phyloP scores from a whole-genome alignment of 2,329 filamentous ascomycete genomes.

The Phaeoacremonium minimum region DNA sequence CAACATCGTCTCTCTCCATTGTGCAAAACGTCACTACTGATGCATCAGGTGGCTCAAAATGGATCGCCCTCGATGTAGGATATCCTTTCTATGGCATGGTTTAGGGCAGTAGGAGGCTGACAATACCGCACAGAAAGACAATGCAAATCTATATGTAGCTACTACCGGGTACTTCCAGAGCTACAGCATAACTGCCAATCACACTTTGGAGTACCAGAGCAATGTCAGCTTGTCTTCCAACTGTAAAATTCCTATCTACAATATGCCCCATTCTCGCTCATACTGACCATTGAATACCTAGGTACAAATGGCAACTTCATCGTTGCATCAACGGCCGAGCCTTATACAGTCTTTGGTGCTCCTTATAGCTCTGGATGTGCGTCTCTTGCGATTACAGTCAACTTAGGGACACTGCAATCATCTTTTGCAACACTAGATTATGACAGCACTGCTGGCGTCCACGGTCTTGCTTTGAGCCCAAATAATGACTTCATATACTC shows the following conservation, averaged over 20 bases:
- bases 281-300: no score
- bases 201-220: constrained; percentile 10
- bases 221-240: constrained; percentile 9
- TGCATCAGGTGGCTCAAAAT: constrained; percentile 9
- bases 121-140: constrained; percentile 1
- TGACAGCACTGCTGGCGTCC: constrained; percentile 15
- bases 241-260: no score
- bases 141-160: constrained; percentile 14
- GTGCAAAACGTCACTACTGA: constrained; percentile 15
- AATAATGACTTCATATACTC: constrained; percentile 21
- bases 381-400: constrained; percentile 14
- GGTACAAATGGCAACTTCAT: constrained; percentile 14
- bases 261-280: no score
- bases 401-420: constrained; percentile 11
- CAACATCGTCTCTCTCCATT: constrained; percentile 14
- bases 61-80: constrained; percentile 17
- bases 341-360: constrained; percentile 15
- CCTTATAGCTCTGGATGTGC: constrained; percentile 15
- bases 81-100: no score
- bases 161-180: constrained; percentile 12
- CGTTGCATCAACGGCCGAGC: constrained; percentile 6
- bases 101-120: no score
- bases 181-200: constrained; percentile 11
- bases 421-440: constrained; percentile 13
- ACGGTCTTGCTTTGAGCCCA: constrained; percentile 16